A percentile compares a stretch with the other conserved stretches of the same genome.
Conservation (phyloP, 805 yeast species). For the Lipomyces orientalis region DNA sequence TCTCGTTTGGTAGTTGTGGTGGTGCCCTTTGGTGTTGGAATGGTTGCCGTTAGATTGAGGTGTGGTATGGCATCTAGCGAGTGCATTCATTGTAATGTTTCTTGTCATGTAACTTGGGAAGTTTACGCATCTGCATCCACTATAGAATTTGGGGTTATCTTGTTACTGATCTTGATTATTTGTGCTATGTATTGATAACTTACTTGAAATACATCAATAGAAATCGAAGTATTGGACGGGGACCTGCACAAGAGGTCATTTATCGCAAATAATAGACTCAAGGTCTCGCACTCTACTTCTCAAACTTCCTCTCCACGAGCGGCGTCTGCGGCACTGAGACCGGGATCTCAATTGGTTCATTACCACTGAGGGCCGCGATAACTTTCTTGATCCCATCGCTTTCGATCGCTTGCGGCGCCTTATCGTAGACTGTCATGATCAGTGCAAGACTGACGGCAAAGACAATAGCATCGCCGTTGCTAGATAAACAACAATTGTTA, state of each 20-base stretch:
- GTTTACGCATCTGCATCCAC: not conserved
- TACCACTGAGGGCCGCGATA: constrained; percentile 19
- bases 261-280: not conserved
- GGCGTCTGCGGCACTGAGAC: constrained; percentile 27
- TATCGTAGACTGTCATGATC: constrained; percentile 44
- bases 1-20: not conserved
- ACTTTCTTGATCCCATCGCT: constrained; percentile 28
- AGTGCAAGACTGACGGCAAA: constrained; percentile 46
- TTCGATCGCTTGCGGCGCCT: constrained; percentile 41
- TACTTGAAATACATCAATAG: not conserved
- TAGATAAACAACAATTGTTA: not conserved
- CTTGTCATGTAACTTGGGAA: not conserved
- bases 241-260: not conserved
- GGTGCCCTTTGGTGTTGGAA: not conserved
- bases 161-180: not conserved
- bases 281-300: not conserved
- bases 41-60: not conserved
- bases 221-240: not conserved
- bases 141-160: constrained; percentile 3
- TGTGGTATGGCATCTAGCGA: not conserved
- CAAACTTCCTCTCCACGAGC: constrained; percentile 16
- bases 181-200: not conserved
- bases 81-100: not conserved
- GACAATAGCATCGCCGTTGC: constrained; percentile 44
- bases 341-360: constrained; percentile 11